phyloP scores from a whole-genome alignment of 2,329 filamentous ascomycete genomes.

The Endothia cerciana region DNA sequence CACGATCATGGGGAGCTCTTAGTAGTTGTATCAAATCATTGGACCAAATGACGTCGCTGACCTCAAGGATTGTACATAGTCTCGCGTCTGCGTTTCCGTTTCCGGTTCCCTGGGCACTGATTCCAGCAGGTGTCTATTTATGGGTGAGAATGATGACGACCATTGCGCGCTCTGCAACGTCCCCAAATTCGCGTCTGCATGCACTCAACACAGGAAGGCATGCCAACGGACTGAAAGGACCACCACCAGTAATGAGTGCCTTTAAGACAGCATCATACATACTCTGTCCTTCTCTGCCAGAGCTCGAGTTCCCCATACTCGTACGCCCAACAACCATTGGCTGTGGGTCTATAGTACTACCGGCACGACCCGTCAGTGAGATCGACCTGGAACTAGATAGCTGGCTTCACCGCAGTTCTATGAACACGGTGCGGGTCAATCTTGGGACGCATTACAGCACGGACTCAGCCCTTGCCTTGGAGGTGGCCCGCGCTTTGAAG shows the following conservation, averaged over 20 bases:
- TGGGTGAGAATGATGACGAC: constrained; percentile 9
- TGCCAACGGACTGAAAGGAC: constrained; percentile 8
- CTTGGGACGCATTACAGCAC: constrained; percentile 16
- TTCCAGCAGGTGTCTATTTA: constrained; percentile 8
- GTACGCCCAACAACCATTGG: constrained; percentile 14
- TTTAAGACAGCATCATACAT: constrained; percentile 10
- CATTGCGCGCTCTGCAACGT: constrained; percentile 1
- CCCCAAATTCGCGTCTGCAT: constrained; percentile 3
- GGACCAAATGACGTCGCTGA: neutral
- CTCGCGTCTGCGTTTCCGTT: constrained; percentile 16
- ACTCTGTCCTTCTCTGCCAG: constrained; percentile 16
- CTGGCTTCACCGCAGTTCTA: constrained; percentile 6
- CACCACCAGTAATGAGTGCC: constrained; percentile 4
- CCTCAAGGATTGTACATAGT: neutral
- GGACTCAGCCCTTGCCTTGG: constrained; percentile 6
- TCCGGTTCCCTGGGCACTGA: constrained; percentile 9
- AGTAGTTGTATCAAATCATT: neutral
- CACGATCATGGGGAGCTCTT: neutral
- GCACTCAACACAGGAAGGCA: neutral
- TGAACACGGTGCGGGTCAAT: constrained; percentile 15
- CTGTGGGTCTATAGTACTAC: constrained; percentile 18
- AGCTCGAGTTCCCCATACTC: constrained; percentile 17
- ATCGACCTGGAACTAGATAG: constrained; percentile 2
- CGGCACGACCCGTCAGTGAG: constrained; percentile 4
- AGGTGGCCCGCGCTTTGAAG: constrained; percentile 10